Evolutionary conservation across 139 green algal genomes (phyloP), one percentile per base, ranked within the genome.

Genomic region (Picochlorum sp.): DNA sequence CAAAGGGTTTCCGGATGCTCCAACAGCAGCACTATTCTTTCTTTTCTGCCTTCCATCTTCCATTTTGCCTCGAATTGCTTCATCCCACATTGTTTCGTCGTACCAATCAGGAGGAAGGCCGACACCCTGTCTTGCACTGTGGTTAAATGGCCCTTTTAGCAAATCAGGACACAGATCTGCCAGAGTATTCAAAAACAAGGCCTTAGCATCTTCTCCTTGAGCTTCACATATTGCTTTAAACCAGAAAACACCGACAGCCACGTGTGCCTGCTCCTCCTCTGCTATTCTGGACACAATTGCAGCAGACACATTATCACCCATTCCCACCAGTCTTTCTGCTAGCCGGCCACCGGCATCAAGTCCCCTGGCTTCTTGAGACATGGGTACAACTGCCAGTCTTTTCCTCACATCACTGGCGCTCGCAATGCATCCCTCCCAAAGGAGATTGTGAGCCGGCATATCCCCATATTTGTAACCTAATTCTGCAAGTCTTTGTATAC

Each of bases 311-410:
- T 63, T 68, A 73, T 94, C 86, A 0, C 80, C 81, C 1, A 33
- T 33, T 1, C 82, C 81, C n/a, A 79, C 55, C 36, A 93, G 74
- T 26, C 73, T 61, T 28, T 69, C 33, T 31, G 59, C 70, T 33
- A 92, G 67, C 0, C 83, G 57, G n/a, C 55, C 43, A 0, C 80
- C 80, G 0, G 73, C 54, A 31, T 81, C 59, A 39, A 74, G 37
- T 16, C 65, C 52, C 7, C 62, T 25, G 9, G 52, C 52, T 29
- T 69, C 39, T 39, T 93, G 83, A 0, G 59, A 75, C 82, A 94
- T 85, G 16, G 87, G 86, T 18, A 95, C 77, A 2, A 93, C 64
- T 5, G 79, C 86, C 50, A 95, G 62, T 30, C 87, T 81, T 40
- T 41, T 59, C 13, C 30, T 30, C 43, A 82, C 30, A 50, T 82